These are phyloP conservation scores for Arthrobotrys sphaeroides DNA, from an alignment of 2,329 filamentous ascomycete genomes.

Conservation along the genomic window DNA sequence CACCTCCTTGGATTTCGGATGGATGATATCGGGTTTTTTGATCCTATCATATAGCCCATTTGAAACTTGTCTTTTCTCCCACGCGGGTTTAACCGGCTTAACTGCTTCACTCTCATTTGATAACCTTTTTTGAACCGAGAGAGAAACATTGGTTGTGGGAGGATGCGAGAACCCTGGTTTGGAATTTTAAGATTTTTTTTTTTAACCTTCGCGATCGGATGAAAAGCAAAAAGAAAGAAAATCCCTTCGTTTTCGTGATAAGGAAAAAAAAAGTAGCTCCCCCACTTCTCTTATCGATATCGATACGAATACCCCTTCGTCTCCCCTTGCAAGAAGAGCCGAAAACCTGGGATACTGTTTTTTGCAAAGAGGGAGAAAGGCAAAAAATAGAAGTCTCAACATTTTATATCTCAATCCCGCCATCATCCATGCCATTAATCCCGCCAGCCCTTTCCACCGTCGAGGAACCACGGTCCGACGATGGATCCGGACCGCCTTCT, in stretches of 20 bases:
- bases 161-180: not conserved
- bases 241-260: conserved; percentile 12
- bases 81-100: not conserved
- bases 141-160: too few relatives aligned
- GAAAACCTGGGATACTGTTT: not conserved
- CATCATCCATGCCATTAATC: conserved; percentile 25
- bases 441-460: conserved; percentile 21
- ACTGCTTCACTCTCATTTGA: too few relatives aligned
- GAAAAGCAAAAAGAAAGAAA: not conserved
- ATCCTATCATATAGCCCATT: too few relatives aligned
- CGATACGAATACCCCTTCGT: conserved; percentile 4
- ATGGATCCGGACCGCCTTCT: conserved; percentile 11
- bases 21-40: too few relatives aligned
- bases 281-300: conserved; percentile 21
- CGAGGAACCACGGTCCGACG: conserved; percentile 21
- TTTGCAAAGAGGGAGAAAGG: too few relatives aligned
- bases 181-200: conserved; percentile 17
- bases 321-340: conserved; percentile 4
- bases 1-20: too few relatives aligned
- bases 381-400: conserved; percentile 6
- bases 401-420: conserved; percentile 24
- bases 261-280: not conserved
- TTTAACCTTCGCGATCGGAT: too few relatives aligned
- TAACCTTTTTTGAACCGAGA: not conserved
- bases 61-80: conserved; percentile 6